Evolutionary conservation across 1,139 yeast genomes (phyloP).

Genomic region (Magnusiomyces sp.): DNA sequence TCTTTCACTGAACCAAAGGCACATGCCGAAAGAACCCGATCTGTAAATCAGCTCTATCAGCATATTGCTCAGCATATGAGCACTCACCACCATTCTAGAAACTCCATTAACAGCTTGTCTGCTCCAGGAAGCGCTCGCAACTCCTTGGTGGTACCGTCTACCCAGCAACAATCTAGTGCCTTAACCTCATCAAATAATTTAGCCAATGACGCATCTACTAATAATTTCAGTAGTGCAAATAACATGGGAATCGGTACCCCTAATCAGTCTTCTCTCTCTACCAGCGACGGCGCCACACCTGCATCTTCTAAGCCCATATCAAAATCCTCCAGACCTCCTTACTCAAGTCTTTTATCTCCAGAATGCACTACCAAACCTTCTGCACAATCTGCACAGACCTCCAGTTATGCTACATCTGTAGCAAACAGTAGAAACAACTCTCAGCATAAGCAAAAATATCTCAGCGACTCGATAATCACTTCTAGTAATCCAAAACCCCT

Average conservation of each 20-base stretch:
- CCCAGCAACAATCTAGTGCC: neutral
- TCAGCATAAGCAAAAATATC: neutral
- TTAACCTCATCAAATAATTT: neutral
- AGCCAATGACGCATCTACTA: neutral
- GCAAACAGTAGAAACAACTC: neutral
- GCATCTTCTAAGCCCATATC: neutral
- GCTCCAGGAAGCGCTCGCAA: neutral
- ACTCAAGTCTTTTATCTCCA: neutral
- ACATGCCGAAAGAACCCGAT: conserved; percentile 13
- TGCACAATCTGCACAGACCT: neutral
- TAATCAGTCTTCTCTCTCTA: neutral
- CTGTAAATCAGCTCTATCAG: conserved; percentile 12
- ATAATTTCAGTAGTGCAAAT: neutral
- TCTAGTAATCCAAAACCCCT: neutral
- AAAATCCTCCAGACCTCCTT: neutral
- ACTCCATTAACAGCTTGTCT: neutral
- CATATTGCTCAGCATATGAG: conserved; percentile 4
- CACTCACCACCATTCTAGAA: neutral
- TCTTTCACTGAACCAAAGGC: conserved; percentile 15
- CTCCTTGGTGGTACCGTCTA: neutral
- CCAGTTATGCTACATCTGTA: neutral
- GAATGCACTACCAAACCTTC: too few relatives aligned
- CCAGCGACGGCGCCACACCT: neutral
- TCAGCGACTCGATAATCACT: neutral
- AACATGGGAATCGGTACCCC: neutral